Evolutionary conservation across 2,329 filamentous ascomycete species (phyloP), one percentile per base, ranked within the genome.

Genomic region (Dryadomyces quercivorus): DNA sequence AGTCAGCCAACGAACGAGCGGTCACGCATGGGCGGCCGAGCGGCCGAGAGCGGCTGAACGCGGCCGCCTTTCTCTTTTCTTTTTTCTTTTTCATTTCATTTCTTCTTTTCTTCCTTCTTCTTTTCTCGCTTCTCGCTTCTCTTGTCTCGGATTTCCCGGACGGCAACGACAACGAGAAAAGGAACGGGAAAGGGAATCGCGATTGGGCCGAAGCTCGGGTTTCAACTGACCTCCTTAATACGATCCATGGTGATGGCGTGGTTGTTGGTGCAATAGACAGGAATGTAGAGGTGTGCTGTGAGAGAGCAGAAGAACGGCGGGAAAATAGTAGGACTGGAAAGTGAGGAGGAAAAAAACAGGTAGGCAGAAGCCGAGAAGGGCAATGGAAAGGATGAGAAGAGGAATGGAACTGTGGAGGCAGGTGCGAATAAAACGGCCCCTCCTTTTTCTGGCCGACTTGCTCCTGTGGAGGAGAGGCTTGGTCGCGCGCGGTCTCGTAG

Each of bases 161-260:
- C 12, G 36, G 36, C 10, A 7, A 13, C 36, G 31, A 50, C 55
- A 56, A 57, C 50, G 44, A 55, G 54, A 15, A 13, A 18, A 15
- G 18, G 43, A 55, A 36, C 44, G 50, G 43, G 26, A 56, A 50
- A 50, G 20, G 47, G 31, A 34, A 18, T 38, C 34, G 18, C 13
- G 36, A 40, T 44, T 31, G 40, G 40, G 15, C 20, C 8, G n/a
- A 16, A 52, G 50, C 50, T 52, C 42, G 38, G 38, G 36, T 13
- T 51, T 45, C 44, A 16, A 78, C 85, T 77, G 72, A 91, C 87
- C 80, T 90, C 85, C 84, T 88, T 91, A 72, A 93, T 91, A 73
- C 85, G 86, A 73, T 93, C 88, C 88, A 92, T 92, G 50, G 16
- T 46, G 49, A 49, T 36, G 40, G 12, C 18, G 44, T 48, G 54